Conservation (phyloP, 441 rosid genomes). For the Francoa sonchifolia region DNA sequence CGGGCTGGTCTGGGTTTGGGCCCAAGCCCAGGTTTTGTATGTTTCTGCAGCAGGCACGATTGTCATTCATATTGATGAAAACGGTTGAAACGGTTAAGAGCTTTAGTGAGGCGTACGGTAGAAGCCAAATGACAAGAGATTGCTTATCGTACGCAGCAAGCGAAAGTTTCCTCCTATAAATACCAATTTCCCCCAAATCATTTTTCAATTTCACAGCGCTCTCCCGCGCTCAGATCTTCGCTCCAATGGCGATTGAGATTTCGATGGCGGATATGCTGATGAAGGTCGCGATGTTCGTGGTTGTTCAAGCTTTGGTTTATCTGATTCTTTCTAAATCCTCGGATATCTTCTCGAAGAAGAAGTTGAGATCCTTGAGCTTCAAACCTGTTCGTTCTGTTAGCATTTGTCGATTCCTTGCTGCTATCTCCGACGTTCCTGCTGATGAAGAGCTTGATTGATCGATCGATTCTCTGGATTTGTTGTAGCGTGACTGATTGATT, state of each 20-base stretch:
- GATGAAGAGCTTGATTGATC: conserved; percentile 16
- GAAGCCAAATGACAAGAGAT: too few relatives aligned
- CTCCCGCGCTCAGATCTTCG: too few relatives aligned
- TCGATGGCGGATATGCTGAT: conserved; percentile 19
- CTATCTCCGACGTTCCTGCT: conserved; percentile 28
- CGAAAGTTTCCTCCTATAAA: too few relatives aligned
- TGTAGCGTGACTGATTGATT: not conserved
- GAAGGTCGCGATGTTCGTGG: conserved; percentile 27
- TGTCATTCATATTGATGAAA: too few relatives aligned
- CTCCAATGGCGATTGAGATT: not conserved
- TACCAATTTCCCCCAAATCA: too few relatives aligned
- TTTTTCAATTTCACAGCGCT: too few relatives aligned
- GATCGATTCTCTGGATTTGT: not conserved
- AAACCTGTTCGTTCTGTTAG: conserved; percentile 30
- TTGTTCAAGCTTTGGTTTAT: conserved; percentile 42
- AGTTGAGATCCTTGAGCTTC: conserved; percentile 22
- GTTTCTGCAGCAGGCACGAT: too few relatives aligned
- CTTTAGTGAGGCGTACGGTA: too few relatives aligned
- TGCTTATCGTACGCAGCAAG: too few relatives aligned
- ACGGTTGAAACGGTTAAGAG: too few relatives aligned
- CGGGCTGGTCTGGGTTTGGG: too few relatives aligned
- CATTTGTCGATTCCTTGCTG: conserved; percentile 34
- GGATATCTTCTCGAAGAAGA: conserved; percentile 32
- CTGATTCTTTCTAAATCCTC: conserved; percentile 50
- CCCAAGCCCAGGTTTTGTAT: too few relatives aligned